Conservation (phyloP, 352 stramenopile genomes). For the Phytophthora lateralis region DNA sequence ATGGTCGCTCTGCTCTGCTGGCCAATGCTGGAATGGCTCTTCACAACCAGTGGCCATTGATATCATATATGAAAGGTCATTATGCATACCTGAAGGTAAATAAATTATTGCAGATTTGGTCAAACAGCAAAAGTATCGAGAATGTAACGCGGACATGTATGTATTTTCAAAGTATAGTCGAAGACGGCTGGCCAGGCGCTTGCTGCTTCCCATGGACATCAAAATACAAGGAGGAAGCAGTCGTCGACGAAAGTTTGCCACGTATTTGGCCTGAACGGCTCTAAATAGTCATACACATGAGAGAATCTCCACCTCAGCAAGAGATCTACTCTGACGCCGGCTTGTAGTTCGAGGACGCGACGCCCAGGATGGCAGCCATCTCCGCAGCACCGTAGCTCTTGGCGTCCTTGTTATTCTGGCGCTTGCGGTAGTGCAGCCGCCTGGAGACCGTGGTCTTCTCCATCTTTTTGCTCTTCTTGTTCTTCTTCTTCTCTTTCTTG, state of each 20-base stretch:
- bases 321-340: constrained; percentile 20
- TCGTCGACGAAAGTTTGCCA: constrained; percentile 20
- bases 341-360: constrained; percentile 56
- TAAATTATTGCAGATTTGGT: neutral
- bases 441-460: constrained; percentile 54
- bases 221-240: neutral
- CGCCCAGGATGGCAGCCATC: constrained; percentile 87
- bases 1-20: constrained; percentile 25
- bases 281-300: constrained; percentile 37
- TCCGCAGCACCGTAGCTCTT: constrained; percentile 81
- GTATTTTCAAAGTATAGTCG: neutral
- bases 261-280: constrained; percentile 29
- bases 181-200: neutral
- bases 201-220: neutral
- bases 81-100: neutral
- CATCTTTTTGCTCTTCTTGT: constrained; percentile 72
- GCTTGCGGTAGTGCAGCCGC: constrained; percentile 82
- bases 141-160: neutral
- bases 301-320: no score
- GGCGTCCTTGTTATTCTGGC: constrained; percentile 88
- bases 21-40: constrained; percentile 31
- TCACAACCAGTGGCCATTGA: constrained; percentile 21
- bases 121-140: neutral
- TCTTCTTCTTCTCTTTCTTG: constrained; percentile 73
- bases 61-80: constrained; percentile 11